Conservation (phyloP, 345 rosid genomes). For the Kandelia obovata region DNA sequence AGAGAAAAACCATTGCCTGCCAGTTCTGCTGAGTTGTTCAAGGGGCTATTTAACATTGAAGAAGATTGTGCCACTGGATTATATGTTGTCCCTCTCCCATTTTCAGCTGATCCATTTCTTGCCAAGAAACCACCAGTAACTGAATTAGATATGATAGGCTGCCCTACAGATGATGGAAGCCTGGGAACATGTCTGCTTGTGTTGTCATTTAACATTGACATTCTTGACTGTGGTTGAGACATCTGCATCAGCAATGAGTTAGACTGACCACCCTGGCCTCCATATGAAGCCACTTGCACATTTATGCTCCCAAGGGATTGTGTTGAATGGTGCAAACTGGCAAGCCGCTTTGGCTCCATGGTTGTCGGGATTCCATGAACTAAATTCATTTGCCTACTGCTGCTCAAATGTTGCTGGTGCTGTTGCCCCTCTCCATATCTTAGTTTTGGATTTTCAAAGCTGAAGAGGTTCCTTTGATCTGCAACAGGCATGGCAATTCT, state of each 20-base stretch:
- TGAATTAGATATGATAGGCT: slow-evolving; percentile 50
- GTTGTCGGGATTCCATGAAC: slow-evolving; percentile 69
- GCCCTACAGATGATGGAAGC: slow-evolving; percentile 49
- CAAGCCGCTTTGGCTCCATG: slow-evolving; percentile 61
- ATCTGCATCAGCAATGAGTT: slow-evolving; percentile 49
- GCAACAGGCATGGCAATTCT: slow-evolving; percentile 53
- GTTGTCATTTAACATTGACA: slow-evolving; percentile 35
- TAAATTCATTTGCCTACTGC: slow-evolving; percentile 51
- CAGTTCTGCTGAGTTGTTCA: slow-evolving; percentile 48
- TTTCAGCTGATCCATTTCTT: slow-evolving; percentile 49
- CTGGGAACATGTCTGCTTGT: slow-evolving; percentile 39
- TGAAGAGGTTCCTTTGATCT: slow-evolving; percentile 79
- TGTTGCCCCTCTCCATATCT: slow-evolving; percentile 71
- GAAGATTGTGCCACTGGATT: slow-evolving; percentile 45
- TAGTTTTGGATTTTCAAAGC: slow-evolving; percentile 63
- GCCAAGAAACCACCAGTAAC: slow-evolving; percentile 35
- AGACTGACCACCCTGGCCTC: slow-evolving; percentile 33
- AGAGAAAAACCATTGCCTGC: slow-evolving; percentile 52
- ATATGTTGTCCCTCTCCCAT: slow-evolving; percentile 47
- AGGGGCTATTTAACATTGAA: slow-evolving; percentile 42
- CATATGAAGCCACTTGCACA: slow-evolving; percentile 43
- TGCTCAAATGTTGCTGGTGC: slow-evolving; percentile 31
- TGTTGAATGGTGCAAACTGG: slow-evolving; percentile 42
- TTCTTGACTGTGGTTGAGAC: slow-evolving; percentile 48
- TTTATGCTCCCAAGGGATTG: slow-evolving; percentile 40